phyloP scores from a whole-genome alignment of 2,329 filamentous ascomycete genomes.

The Ophiostoma quercus region DNA sequence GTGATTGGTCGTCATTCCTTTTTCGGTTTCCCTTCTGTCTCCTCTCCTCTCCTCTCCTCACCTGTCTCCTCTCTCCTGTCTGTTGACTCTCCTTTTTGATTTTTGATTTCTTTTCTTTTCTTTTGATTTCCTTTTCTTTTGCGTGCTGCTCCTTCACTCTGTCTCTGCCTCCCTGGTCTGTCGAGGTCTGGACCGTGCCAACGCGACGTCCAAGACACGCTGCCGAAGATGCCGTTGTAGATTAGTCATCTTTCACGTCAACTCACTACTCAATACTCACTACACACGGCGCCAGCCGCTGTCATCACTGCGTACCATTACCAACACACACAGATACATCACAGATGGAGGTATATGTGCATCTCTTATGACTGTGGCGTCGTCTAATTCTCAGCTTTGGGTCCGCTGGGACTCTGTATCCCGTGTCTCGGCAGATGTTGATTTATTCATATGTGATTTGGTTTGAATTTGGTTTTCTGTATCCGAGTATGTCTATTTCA shows the following conservation, averaged over 20 bases:
- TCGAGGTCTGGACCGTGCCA: not conserved
- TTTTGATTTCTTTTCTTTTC: too few relatives aligned
- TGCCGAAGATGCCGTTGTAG: not conserved
- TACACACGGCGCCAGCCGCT: not conserved
- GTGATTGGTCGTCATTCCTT: not conserved
- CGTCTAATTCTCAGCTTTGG: not conserved
- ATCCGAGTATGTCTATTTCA: too few relatives aligned
- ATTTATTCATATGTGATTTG: too few relatives aligned
- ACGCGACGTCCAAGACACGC: not conserved
- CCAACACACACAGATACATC: not conserved
- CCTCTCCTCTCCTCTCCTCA: not conserved
- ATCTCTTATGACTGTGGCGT: not conserved
- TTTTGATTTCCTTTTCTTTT: not conserved
- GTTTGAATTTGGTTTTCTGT: not conserved
- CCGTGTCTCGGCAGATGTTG: not conserved
- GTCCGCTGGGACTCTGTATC: not conserved
- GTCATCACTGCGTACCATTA: not conserved
- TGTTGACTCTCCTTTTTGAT: not conserved
- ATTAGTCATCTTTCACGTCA: not conserved
- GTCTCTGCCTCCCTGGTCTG: not conserved
- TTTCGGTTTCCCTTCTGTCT: not conserved
- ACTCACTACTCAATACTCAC: too few relatives aligned
- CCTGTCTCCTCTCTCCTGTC: not conserved
- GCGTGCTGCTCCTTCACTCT: not conserved
- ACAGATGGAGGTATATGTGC: not conserved